Base-by-base conservation (phyloP, 768 basidiomycete species). In the Podaxis pistillaris region DNA sequence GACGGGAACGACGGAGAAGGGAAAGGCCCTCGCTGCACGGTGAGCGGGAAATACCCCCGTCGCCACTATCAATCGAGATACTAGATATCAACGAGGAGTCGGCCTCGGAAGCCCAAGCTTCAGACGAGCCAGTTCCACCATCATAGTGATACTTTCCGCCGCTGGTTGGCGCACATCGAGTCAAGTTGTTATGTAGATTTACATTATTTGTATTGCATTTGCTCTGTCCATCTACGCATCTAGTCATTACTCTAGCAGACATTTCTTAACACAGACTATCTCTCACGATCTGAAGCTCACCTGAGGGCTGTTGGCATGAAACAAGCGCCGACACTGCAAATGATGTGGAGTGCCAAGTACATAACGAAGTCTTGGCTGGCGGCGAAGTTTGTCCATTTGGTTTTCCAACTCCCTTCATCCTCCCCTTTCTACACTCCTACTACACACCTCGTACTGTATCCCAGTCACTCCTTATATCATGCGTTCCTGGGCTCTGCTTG, bases 1-100 rank as follows among this genome's bases (percentile, higher is more conserved):
- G 82, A 63, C 66, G 75, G 41, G 69, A 79, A 49, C 70, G 79
- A 66, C 74, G 78, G 53, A 72, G 76, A 63, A 74, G 44, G 75
- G 75, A 55, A 68, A 66, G 40, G 64, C 63, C n/a, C 61, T 69
- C 41, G 66, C 47, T 56, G 26, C 61, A 71, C 30, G 63, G 56
- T 30, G 73, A 68, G 4, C 64, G 69, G 30, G 75, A 76, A 19
- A 62, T 71, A 13, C 72, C 73, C 15, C 71, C 70, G 12, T 76
- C 77, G 47, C 75, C 75, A 17, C 60, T 76, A 46, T 68, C 70
- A 12, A 67, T 65, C 33, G 73, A 77, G 69, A 76, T 77, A 44
- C 64, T 71, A 56, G 74, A 75, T 26, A 63, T 67, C 26, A 51
- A 65, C 24, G 71, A 71, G 50, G 62, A 64, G 17, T 67, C 70